Evolutionary conservation across 2,329 filamentous ascomycete genomes (phyloP), one percentile per base, ranked within the genome.

Genomic region (Neoarthrinium moseri): DNA sequence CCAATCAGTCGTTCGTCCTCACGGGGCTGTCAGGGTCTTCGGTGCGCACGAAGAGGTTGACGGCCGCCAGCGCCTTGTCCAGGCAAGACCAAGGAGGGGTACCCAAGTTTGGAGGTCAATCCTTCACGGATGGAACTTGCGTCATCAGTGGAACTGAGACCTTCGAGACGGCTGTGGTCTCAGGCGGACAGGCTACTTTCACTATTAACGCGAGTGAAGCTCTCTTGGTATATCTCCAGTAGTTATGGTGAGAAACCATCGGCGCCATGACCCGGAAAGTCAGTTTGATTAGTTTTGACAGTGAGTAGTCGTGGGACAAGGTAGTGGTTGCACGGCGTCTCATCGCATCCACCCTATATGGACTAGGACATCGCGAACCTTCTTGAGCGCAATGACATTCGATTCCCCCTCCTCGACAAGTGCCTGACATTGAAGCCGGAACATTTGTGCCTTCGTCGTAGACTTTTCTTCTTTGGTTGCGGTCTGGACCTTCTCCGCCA

Each of bases 121-220:
- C 54, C 0, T 78, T 75, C 54, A 64, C 56, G 2, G 66, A 78
- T 53, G 71, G 63, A 2, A 71, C 66, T 10, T 80, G 75, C 56
- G 58, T 55, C 4, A 51, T 72, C n/a, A 54, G 55, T 1, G 74
- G 75, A 1, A 60, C 53, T 3, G 71, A 67, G 60, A 64, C 43
- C 27, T 63, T 59, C 27, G 72, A 75, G 56, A 63, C 51, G 6
- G 48, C 57, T 4, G 36, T 43, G 6, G 66, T 71, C 5, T 57
- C 51, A 12, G 56, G 55, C n/a, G 70, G 70, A 1, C 54, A 62
- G 33, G 69, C 62, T 2, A 71, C 63, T 0, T 70, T 74, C 43
- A 63, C 59, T 1, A 46, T 78, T 18, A 59, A 57, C 17, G 75
- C 73, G 5, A 70, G 69, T 6, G 75, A 79, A 55, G 74, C 73